Evolutionary conservation across 176 grass and related monocot genomes (phyloP).

Genomic region (Pharus latifolius): DNA sequence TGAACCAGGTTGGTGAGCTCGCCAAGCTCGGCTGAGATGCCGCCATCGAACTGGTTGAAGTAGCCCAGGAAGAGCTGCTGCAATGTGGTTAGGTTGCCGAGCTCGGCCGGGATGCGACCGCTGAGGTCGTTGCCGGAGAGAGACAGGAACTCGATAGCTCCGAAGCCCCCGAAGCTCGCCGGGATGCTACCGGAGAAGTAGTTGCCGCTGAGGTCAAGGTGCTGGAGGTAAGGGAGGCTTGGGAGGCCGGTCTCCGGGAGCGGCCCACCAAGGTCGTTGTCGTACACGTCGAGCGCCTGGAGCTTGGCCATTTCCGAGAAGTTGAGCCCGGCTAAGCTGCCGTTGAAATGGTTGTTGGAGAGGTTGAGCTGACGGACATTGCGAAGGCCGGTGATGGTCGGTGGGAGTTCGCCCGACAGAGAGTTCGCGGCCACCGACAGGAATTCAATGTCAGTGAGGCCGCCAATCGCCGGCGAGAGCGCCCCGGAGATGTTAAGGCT

Average conservation of each 20-base stretch:
- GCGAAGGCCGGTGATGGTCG: slow-evolving; percentile 5
- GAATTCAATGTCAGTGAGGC: slow-evolving; percentile 16
- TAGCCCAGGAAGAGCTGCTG: slow-evolving; percentile 58
- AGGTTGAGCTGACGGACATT: slow-evolving; percentile 48
- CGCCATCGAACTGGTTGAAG: slow-evolving; percentile 65
- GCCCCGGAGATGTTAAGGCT: slow-evolving; percentile 44
- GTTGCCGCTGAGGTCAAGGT: slow-evolving; percentile 74
- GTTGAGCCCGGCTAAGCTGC: slow-evolving; percentile 20
- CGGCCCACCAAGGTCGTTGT: slow-evolving; percentile 57
- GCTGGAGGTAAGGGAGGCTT: slow-evolving; percentile 1
- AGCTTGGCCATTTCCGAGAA: slow-evolving; percentile 25
- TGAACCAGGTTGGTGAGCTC: slow-evolving; percentile 35
- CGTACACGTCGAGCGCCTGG: slow-evolving; percentile 55
- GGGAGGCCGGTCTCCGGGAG: slow-evolving; percentile 3
- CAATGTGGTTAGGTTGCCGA: slow-evolving; percentile 36
- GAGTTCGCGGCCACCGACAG: slow-evolving; percentile 37
- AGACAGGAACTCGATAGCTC: slow-evolving; percentile 41
- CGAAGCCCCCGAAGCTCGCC: slow-evolving; percentile 23
- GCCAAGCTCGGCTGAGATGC: slow-evolving; percentile 35
- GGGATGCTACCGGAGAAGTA: slow-evolving; percentile 65
- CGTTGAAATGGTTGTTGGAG: slow-evolving; percentile 82
- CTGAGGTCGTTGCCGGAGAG: slow-evolving; percentile 54
- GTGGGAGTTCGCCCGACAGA: slow-evolving; percentile 21
- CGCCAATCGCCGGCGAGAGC: slow-evolving; percentile 25
- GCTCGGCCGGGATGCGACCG: slow-evolving; percentile 33